These are phyloP conservation scores for Calocybe cyanea DNA, from an alignment of 768 basidiomycete genomes.

Conservation along the genomic window DNA sequence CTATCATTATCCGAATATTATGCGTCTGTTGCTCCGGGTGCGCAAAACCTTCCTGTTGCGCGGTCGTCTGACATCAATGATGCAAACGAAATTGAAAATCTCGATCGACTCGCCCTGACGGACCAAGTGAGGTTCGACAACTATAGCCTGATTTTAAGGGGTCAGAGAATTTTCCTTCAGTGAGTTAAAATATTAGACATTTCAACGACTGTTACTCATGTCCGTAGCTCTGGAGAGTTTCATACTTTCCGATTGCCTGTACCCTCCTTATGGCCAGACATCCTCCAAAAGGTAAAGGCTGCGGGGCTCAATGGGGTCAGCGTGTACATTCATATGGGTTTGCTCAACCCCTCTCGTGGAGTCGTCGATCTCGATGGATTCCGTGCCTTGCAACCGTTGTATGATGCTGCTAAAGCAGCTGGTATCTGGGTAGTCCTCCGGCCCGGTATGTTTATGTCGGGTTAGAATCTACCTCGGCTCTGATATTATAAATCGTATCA, in stretches of 20 bases:
- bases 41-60: not conserved
- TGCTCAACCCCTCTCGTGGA: constrained; percentile 71
- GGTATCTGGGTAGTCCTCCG: constrained; percentile 80
- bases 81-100: not conserved
- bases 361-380: constrained; percentile 71
- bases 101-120: constrained; percentile 19
- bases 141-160: constrained; percentile 65
- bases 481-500: not conserved
- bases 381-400: constrained; percentile 66
- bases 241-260: constrained; percentile 82
- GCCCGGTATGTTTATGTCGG: constrained; percentile 51
- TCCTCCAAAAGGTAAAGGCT: constrained; percentile 78
- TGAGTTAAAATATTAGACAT: constrained; percentile 26
- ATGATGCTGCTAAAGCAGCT: constrained; percentile 66
- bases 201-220: not conserved
- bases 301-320: constrained; percentile 77
- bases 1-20: constrained; percentile 10
- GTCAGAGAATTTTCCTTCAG: constrained; percentile 72
- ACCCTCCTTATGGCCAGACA: constrained; percentile 76
- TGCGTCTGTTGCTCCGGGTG: constrained; percentile 5
- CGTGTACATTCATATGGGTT: constrained; percentile 78
- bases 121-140: constrained; percentile 54
- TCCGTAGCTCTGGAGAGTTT: constrained; percentile 73
- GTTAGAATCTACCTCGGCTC: not conserved
- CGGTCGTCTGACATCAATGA: constrained; percentile 4